Base-by-base conservation (phyloP, 176 grass and related monocot species). In the Pharus latifolius region DNA sequence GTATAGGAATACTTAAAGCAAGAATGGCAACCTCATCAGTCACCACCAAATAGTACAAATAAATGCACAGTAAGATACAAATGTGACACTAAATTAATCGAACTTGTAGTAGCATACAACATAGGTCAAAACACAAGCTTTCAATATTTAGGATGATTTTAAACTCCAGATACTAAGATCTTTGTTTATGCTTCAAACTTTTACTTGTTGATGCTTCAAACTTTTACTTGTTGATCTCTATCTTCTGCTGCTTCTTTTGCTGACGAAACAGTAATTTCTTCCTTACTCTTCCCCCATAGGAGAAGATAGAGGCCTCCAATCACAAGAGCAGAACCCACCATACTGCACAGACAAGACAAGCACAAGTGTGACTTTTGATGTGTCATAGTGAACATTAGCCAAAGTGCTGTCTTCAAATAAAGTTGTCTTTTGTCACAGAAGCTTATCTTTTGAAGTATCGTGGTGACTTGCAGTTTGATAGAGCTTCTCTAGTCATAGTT, bases 201-300 rank as follows among this genome's bases (percentile, higher is more conserved):
- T 63, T 51, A 2, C 19, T 7, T 77, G 62, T 17, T 56, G 65
- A 28, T 51, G 23, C 57, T 49, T 27, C 57, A 71, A 43, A 51
- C 29, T 50, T 20, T 63, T 51, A 2, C 19, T 7, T 77, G 62
- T 17, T 56, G 65, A 26, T 74, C 49, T 50, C 0, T 25, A 15
- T 78, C 20, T 58, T 49, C 50, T 47, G 56, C 52, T 20, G 14
- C 26, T 67, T 3, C 20, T 37, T 57, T 56, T 3, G 15, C 30
- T 13, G 29, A 24, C 4, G 58, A 67, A 49, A 18, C 2, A 29
- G 47, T 18, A 42, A 33, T 10, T 30, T 58, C 73, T 25, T 88
- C 89, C 54, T 66, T 70, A 73, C 57, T 88, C 70, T 92, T 92
- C 35, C 90, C 90, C 90, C 82, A 88, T 25, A 88, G 64, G 3